Evolutionary conservation across 345 rosid species (phyloP).

Genomic region (Acer saccharum): DNA sequence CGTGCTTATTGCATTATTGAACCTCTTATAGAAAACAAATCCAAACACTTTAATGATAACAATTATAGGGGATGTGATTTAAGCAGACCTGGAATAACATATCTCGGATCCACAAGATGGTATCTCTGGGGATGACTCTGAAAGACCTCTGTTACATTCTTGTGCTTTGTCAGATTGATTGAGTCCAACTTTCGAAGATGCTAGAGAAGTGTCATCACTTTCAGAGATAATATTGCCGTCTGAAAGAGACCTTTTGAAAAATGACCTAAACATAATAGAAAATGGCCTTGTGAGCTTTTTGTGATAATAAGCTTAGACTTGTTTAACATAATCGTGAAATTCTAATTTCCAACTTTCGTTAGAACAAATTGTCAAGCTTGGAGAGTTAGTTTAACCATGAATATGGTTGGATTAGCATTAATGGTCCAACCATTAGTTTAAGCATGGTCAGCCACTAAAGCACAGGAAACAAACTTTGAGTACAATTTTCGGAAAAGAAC

Average conservation of each 20-base stretch:
- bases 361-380: background rate
- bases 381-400: background rate
- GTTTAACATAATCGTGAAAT: background rate
- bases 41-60: background rate
- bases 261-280: conserved; percentile 41
- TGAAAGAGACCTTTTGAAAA: conserved; percentile 76
- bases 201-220: conserved; percentile 40
- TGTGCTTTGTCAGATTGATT: conserved; percentile 37
- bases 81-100: conserved; percentile 56
- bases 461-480: too few relatives aligned
- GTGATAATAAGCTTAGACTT: background rate
- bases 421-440: background rate
- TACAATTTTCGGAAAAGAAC: background rate
- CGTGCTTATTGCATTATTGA: background rate
- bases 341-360: background rate
- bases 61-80: background rate
- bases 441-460: too few relatives aligned
- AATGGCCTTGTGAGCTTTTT: conserved; percentile 16
- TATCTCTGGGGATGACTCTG: conserved; percentile 66
- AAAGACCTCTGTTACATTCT: conserved; percentile 46
- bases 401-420: background rate
- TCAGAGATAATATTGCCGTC: conserved; percentile 72
- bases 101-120: conserved; percentile 48
- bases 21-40: background rate
- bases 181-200: conserved; percentile 34